These are phyloP conservation scores for Penicillium sp. DNA, from an alignment of 2,329 filamentous ascomycete genomes.

Conservation along the genomic window DNA sequence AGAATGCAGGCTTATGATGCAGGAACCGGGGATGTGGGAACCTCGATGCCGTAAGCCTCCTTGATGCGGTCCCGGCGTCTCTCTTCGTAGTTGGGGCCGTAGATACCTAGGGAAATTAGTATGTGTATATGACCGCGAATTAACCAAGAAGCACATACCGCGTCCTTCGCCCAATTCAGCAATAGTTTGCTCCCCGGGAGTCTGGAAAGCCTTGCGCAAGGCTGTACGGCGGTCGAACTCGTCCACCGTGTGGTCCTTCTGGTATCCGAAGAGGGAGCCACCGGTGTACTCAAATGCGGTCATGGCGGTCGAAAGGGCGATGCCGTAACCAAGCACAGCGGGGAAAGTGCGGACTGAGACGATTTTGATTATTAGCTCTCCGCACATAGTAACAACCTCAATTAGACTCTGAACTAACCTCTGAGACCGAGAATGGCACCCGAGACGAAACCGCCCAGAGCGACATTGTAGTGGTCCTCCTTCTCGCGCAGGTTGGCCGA, in stretches of 20 bases:
- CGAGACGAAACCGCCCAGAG: conserved; percentile 72
- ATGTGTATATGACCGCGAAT: conserved; percentile 5
- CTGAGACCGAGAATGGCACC: conserved; percentile 71
- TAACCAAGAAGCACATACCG: conserved; percentile 57
- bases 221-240: conserved; percentile 76
- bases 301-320: conserved; percentile 57
- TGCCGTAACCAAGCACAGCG: conserved; percentile 67
- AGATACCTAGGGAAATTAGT: conserved; percentile 61
- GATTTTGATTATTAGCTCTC: conserved; percentile 15
- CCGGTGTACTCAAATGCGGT: conserved; percentile 68
- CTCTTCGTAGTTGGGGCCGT: conserved; percentile 79
- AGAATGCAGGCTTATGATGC: conserved; percentile 38
- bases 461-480: conserved; percentile 74
- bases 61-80: conserved; percentile 76
- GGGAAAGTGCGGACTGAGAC: conserved; percentile 63
- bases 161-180: conserved; percentile 80
- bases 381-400: not conserved
- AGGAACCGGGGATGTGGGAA: conserved; percentile 59
- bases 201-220: conserved; percentile 69
- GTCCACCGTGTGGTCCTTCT: conserved; percentile 59
- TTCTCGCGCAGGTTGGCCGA: conserved; percentile 82
- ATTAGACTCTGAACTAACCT: conserved; percentile 52
- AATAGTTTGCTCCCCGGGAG: conserved; percentile 76
- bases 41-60: conserved; percentile 84
- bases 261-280: conserved; percentile 57